Conservation (phyloP, 2,329 filamentous ascomycete genomes). For the Venturia asperata region DNA sequence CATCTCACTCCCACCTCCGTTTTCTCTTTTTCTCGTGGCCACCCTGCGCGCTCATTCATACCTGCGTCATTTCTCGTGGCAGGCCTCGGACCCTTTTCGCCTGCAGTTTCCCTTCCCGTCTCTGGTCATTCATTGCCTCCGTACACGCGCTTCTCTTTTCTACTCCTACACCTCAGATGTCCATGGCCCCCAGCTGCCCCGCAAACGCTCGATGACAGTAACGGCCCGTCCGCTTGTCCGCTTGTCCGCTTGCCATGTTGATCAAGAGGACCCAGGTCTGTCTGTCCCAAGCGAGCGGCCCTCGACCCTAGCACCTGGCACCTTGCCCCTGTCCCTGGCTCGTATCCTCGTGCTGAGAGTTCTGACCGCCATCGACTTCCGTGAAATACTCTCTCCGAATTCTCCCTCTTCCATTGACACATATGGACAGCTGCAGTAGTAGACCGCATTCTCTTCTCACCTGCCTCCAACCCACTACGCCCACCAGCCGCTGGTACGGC, state of each 20-base stretch:
- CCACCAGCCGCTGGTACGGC: slow-evolving; percentile 7
- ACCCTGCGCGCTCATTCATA: background rate
- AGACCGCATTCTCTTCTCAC: background rate
- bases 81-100: background rate
- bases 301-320: background rate
- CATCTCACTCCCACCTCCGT: background rate
- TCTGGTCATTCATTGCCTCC: background rate
- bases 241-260: background rate
- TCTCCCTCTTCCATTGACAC: slow-evolving; percentile 3
- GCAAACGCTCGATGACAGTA: background rate
- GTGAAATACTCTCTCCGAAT: background rate
- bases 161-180: background rate
- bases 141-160: background rate
- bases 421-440: slow-evolving; percentile 9
- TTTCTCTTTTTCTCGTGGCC: background rate
- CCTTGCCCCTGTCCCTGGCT: slow-evolving; percentile 2
- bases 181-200: slow-evolving; percentile 1
- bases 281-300: background rate
- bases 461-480: background rate
- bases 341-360: slow-evolving; percentile 5
- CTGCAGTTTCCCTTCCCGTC: background rate
- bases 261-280: background rate
- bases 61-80: background rate
- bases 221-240: background rate
- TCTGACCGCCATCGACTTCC: slow-evolving; percentile 11